Base-by-base conservation (phyloP, 371 early-diverging fungal species). In the Aphelidium insulamus region DNA sequence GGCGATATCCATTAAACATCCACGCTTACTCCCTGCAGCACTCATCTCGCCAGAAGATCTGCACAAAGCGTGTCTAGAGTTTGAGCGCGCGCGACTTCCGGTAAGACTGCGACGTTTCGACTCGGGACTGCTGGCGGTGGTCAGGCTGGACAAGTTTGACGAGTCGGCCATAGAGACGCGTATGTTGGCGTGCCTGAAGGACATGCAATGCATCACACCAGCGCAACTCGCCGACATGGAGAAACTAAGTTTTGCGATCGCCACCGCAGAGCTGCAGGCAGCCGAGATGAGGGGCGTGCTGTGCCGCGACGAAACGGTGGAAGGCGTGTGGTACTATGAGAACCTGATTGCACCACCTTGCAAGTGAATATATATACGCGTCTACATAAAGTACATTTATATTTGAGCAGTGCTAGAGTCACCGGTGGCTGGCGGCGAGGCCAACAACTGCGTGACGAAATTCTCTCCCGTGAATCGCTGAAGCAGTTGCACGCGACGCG, bases 31-130 rank as follows among this genome's bases (percentile, higher is more conserved):
- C 18, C 2, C 1, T 22, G 10, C 45, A 69, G 77, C 77, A 10
- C 55, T 83, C 10, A 70, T 87, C 18, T 87, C 83, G 0, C 88
- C 88, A 1, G 67, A 75, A 24, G 88, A 87, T 58, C 54, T 84
- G 16, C 65, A 66, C 33, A 72, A 69, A 33, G 73, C 81, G 15
- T 69, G 72, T 36, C 49, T 49, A 12, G 55, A 60, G 39, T 80
- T 82, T 40, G 64, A 61, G 38, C 34, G 38, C 2, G 46, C 81
- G 25, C 39, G 59, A 11, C 52, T 87, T 24, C 79, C 81, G 1
- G 63, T 77, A 31, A 59, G 72, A 14, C 32, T 83, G 39, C 62
- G 79, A 17, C 54, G 56, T 42, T 82, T 80, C 43, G 65, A 65
- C 4, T 74, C 73, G 41, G 84, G 87, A 2, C 54, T 86, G 18